These are phyloP conservation scores for Cordyceps cicadae DNA, from an alignment of 2,329 filamentous ascomycete genomes.

Conservation along the genomic window DNA sequence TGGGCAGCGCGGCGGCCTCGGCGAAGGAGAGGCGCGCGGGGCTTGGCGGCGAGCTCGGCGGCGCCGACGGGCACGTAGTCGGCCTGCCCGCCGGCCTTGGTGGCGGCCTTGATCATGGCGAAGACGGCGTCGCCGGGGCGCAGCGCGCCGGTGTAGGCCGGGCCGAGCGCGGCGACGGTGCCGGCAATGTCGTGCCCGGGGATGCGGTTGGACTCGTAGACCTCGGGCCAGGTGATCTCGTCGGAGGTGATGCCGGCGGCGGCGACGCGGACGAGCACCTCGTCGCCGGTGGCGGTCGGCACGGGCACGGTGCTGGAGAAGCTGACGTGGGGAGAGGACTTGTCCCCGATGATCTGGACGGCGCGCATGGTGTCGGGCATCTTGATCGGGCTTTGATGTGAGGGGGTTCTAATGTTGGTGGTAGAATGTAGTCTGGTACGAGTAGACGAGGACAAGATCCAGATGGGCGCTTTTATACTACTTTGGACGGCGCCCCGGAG, in stretches of 20 bases:
- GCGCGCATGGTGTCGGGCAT: slow-evolving; percentile 24
- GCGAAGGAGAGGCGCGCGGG: slow-evolving; percentile 16
- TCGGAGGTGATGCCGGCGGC: slow-evolving; percentile 28
- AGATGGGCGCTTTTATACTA: neutral
- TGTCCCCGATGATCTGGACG: slow-evolving; percentile 23
- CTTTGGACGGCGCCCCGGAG: neutral
- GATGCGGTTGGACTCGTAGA: slow-evolving; percentile 22
- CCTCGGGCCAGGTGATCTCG: slow-evolving; percentile 26
- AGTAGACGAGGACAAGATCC: neutral
- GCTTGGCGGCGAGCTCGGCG: slow-evolving; percentile 18
- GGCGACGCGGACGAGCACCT: slow-evolving; percentile 24
- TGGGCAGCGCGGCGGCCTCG: slow-evolving; percentile 24
- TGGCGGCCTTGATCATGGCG: slow-evolving; percentile 20
- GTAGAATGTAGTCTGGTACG: neutral
- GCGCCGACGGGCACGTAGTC: slow-evolving; percentile 20
- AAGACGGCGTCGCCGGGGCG: slow-evolving; percentile 19
- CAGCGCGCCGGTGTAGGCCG: slow-evolving; percentile 17
- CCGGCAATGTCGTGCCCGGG: slow-evolving; percentile 31
- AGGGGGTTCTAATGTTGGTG: neutral
- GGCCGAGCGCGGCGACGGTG: slow-evolving; percentile 20
- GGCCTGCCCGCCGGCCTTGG: slow-evolving; percentile 20
- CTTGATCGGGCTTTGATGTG: neutral
- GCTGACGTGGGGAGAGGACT: slow-evolving; percentile 14
- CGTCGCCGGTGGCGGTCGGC: slow-evolving; percentile 6
- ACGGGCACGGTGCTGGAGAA: slow-evolving; percentile 13